Conservation (phyloP, 495 filamentous ascomycete genomes). For the Barbatosphaeria neglecta region DNA sequence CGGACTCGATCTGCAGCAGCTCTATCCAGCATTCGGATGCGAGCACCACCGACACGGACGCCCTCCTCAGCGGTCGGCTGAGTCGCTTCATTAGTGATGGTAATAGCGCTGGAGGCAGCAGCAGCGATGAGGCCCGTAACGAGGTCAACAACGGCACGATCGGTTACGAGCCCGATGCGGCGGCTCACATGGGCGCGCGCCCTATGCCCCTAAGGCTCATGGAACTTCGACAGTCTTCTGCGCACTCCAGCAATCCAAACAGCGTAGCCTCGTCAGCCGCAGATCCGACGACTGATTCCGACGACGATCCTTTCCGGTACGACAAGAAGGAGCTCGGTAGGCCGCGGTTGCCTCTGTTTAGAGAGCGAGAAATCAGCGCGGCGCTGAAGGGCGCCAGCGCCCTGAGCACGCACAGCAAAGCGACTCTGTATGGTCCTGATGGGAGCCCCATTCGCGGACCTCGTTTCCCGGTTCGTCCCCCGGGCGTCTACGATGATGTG, state of each 20-base stretch:
- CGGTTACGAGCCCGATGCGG: neutral
- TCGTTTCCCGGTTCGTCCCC: too few relatives aligned
- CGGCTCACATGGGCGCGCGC: neutral
- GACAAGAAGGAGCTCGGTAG: conserved; percentile 13
- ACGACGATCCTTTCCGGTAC: conserved; percentile 21
- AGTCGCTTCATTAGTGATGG: too few relatives aligned
- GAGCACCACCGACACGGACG: neutral
- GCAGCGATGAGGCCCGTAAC: too few relatives aligned
- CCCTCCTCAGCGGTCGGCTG: neutral
- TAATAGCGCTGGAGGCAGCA: too few relatives aligned
- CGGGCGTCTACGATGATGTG: neutral
- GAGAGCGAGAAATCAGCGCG: conserved; percentile 17
- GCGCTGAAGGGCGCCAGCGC: conserved; percentile 10
- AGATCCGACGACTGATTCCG: conserved; percentile 10
- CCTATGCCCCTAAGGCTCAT: neutral
- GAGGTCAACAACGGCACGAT: too few relatives aligned
- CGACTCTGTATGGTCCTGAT: neutral
- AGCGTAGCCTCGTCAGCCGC: conserved; percentile 3
- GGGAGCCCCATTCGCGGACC: neutral
- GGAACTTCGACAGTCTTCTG: neutral
- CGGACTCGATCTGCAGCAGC: neutral
- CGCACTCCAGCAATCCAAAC: neutral
- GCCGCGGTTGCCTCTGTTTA: conserved; percentile 10
- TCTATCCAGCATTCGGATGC: neutral
- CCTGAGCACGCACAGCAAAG: conserved; percentile 3